A percentile compares a stretch with the other conserved stretches of the same genome.
phyloP scores from a whole-genome alignment of 352 stramenopile genomes.

The Phytophthora rubi region DNA sequence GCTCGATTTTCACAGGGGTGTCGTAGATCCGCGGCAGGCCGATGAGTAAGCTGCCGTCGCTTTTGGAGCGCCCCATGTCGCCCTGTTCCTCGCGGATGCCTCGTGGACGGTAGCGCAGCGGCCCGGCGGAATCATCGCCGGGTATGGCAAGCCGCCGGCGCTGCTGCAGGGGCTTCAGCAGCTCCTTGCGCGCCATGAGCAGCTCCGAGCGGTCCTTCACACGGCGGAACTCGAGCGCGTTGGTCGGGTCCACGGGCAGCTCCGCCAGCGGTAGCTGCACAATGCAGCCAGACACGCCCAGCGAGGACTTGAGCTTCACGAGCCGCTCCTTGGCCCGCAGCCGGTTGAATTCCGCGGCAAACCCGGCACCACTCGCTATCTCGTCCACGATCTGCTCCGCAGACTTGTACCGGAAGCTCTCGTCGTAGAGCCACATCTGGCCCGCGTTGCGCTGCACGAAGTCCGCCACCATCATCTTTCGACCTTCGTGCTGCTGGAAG shows the following conservation, averaged over 20 bases:
- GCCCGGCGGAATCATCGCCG: slow-evolving; percentile 5
- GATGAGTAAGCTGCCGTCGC: slow-evolving; percentile 37
- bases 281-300: slow-evolving; percentile 61
- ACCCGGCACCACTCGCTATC: background rate
- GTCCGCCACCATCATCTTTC: slow-evolving; percentile 55
- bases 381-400: background rate
- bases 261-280: slow-evolving; percentile 41
- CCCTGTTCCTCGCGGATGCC: slow-evolving; percentile 34
- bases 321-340: slow-evolving; percentile 24
- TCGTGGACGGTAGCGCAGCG: slow-evolving; percentile 19
- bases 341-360: background rate
- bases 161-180: slow-evolving; percentile 59
- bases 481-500: slow-evolving; percentile 56
- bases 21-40: slow-evolving; percentile 46
- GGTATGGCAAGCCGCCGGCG: slow-evolving; percentile 13
- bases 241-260: slow-evolving; percentile 40
- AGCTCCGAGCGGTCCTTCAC: slow-evolving; percentile 61
- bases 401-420: slow-evolving; percentile 24
- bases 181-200: slow-evolving; percentile 50
- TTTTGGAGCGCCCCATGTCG: slow-evolving; percentile 29
- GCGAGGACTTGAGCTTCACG: slow-evolving; percentile 65
- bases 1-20: slow-evolving; percentile 41
- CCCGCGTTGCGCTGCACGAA: slow-evolving; percentile 8
- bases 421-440: slow-evolving; percentile 69
- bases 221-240: slow-evolving; percentile 52